These are phyloP conservation scores for Kockovaella imperatae DNA, from an alignment of 768 basidiomycete species.

Conservation along the genomic window DNA sequence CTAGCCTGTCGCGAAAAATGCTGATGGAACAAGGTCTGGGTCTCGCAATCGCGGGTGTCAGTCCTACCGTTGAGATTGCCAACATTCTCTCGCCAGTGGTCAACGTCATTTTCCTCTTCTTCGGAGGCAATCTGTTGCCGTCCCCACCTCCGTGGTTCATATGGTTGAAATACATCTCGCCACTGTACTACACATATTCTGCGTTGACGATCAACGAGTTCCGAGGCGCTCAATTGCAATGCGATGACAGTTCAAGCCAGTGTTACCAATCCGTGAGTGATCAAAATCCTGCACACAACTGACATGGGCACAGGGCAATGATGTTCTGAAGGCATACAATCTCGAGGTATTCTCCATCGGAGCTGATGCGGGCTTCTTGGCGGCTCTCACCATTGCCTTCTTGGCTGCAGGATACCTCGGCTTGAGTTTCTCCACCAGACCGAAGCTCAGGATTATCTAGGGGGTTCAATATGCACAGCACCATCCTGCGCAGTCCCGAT, in stretches of 20 bases:
- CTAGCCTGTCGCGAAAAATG: too few species aligned
- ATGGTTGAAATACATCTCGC: constrained; percentile 42
- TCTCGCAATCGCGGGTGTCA: constrained; percentile 6
- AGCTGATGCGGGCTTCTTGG: constrained; percentile 4
- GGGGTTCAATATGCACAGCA: too few species aligned
- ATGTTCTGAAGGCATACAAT: constrained; percentile 8
- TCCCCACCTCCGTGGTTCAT: constrained; percentile 42
- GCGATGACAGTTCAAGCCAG: not conserved
- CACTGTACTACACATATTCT: constrained; percentile 39
- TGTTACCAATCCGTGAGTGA: not conserved
- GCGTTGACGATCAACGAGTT: constrained; percentile 31
- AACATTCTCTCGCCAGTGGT: constrained; percentile 6
- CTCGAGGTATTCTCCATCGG: constrained; percentile 5
- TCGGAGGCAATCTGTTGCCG: constrained; percentile 13
- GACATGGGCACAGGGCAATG: not conserved
- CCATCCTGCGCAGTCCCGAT: too few species aligned
- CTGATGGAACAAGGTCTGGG: constrained; percentile 5
- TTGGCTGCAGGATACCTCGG: constrained; percentile 3
- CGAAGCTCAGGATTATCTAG: constrained; percentile 3
- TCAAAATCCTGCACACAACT: not conserved
- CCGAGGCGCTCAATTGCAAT: not conserved
- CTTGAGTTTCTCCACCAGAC: constrained; percentile 1
- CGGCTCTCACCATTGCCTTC: constrained; percentile 1
- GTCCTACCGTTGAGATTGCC: constrained; percentile 10
- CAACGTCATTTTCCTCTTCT: constrained; percentile 15